Conservation (phyloP, 345 rosid genomes). For the Eucalyptus shirleyi region DNA sequence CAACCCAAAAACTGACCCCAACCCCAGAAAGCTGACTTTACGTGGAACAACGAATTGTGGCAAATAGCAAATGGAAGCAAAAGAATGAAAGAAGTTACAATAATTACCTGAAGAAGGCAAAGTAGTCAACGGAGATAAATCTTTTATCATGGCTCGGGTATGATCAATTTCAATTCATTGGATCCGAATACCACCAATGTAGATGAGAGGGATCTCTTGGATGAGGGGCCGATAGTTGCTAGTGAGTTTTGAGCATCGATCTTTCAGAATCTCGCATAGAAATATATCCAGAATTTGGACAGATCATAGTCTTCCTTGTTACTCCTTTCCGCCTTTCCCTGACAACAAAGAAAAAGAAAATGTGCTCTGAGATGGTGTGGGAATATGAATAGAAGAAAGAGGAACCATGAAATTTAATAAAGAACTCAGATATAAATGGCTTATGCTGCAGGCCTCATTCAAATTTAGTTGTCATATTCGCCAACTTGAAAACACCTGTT, state of each 20-base stretch:
- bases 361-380: background rate
- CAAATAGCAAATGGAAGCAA: too few relatives aligned
- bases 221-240: background rate
- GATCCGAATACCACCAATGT: background rate
- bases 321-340: background rate
- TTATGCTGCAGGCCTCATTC: background rate
- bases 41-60: too few relatives aligned
- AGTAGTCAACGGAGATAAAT: too few relatives aligned
- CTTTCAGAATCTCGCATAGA: background rate
- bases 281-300: too few relatives aligned
- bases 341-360: background rate
- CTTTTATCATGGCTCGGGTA: background rate
- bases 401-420: background rate
- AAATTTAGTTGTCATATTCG: background rate
- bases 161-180: background rate
- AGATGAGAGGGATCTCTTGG: background rate
- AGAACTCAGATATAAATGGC: background rate
- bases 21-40: too few relatives aligned
- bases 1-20: too few relatives aligned
- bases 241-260: background rate
- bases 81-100: too few relatives aligned
- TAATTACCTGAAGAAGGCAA: too few relatives aligned
- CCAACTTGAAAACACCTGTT: too few relatives aligned
- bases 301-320: background rate
- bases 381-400: background rate